Base-by-base conservation (phyloP, 2,329 filamentous ascomycete genomes). In the Ceratocystis diversiconidia region DNA sequence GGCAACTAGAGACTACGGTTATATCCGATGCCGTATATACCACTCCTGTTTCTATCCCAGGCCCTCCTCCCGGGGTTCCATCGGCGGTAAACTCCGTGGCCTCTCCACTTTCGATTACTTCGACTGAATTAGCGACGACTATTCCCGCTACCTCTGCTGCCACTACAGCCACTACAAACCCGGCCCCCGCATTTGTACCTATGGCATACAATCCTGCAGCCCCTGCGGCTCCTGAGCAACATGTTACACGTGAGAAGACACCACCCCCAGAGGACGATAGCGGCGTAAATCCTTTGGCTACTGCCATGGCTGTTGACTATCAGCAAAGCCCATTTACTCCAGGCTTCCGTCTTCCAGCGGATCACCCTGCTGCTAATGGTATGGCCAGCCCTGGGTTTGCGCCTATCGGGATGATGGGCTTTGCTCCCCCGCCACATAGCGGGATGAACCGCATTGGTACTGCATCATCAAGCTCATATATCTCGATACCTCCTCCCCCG, bases 151-250 rank as follows among this genome's bases (percentile, higher is more conserved):
- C 71, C 69, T 75, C 73, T 57, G 74, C 72, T 67, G 76, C 74
- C 43, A 68, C 69, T 19, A 69, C 69, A 15, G 66, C 70, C 2
- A 43, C 70, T 36, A 55, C 71, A 70, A 41, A 41, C 1, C 70
- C 69, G 15, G 65, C 70, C 1, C 46, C 70, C 43, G 61, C 71
- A 70, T 86, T 85, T 70, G 78, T 75, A 6, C 86, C 86, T 0
- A 84, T 89, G 76, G 82, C 87, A 1, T 92, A 92, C 72, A 92
- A 92, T 72, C 89, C 89, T 2, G 88, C 89, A 0, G 88, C 88
- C 1, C 89, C 89, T 3, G 80, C 87, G 0, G 87, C 87, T 0
- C 87, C 88, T 0, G 88, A 92, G 73, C 79, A 82, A 25, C 84
- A 91, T 63, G 78, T 81, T 22, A 83, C 89, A 73, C 81, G 89